phyloP scores from a whole-genome alignment of 352 stramenopile species.

The Aphanomyces cochlioides region DNA sequence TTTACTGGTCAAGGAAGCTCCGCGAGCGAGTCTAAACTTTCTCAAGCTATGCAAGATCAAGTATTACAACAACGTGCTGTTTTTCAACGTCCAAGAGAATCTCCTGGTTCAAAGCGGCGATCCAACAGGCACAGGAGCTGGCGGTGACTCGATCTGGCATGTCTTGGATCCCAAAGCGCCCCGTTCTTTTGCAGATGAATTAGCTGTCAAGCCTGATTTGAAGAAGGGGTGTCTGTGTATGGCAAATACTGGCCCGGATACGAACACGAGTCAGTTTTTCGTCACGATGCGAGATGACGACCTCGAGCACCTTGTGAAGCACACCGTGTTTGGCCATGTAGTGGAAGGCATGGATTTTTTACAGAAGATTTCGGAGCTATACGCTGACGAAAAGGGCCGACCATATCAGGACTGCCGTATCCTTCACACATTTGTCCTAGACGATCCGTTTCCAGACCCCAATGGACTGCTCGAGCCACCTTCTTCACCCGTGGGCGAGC shows the following conservation, averaged over 20 bases:
- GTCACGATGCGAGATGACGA: conserved; percentile 91
- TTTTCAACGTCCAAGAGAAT: conserved; percentile 96
- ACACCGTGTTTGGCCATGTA: conserved; percentile 91
- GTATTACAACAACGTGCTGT: conserved; percentile 92
- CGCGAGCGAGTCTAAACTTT: conserved; percentile 88
- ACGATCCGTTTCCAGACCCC: conserved; percentile 80
- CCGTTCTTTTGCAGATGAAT: conserved; percentile 76
- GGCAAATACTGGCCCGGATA: conserved; percentile 72
- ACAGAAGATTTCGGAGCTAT: conserved; percentile 91
- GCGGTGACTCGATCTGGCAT: conserved; percentile 93
- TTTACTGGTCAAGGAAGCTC: conserved; percentile 81
- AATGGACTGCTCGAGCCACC: conserved; percentile 67
- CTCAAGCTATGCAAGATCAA: conserved; percentile 94
- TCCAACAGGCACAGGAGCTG: conserved; percentile 90
- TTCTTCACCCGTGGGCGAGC: conserved; percentile 80
- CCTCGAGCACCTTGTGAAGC: conserved; percentile 86
- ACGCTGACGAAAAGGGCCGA: conserved; percentile 92
- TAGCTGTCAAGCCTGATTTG: conserved; percentile 41
- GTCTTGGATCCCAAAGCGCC: conserved; percentile 85
- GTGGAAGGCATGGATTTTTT: conserved; percentile 94
- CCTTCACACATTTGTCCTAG: conserved; percentile 86
- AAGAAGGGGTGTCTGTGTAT: conserved; percentile 63
- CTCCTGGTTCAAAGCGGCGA: conserved; percentile 91
- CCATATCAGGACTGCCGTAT: conserved; percentile 98
- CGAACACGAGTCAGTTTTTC: conserved; percentile 94